Percentiles rank a stretch among this genome's conserved stretches.
These are phyloP conservation scores for Trichoderma reesei DNA, from an alignment of 495 filamentous ascomycete genomes.

Conservation along the genomic window DNA sequence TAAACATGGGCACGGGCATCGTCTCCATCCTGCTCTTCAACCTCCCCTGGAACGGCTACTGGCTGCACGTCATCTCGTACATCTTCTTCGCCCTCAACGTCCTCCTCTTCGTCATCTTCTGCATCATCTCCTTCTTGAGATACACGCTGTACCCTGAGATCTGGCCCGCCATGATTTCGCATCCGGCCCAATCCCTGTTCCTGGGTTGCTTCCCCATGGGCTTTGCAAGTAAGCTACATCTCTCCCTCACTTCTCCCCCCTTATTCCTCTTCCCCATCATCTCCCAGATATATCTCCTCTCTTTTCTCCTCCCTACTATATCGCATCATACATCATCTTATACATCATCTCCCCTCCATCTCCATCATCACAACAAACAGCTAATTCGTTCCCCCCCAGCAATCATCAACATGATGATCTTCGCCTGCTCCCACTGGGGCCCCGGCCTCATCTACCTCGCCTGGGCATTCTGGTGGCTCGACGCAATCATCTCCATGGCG, in stretches of 20 bases:
- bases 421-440: constrained; percentile 15
- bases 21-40: constrained; percentile 50
- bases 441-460: constrained; percentile 20
- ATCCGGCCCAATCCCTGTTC: constrained; percentile 52
- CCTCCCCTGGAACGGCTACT: constrained; percentile 44
- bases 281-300: background rate
- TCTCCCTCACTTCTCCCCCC: too few species aligned
- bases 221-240: constrained; percentile 35
- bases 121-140: constrained; percentile 37
- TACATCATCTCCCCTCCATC: background rate
- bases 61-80: constrained; percentile 59
- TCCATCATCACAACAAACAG: background rate
- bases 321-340: too few species aligned
- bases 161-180: constrained; percentile 45
- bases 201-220: constrained; percentile 56
- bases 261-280: too few species aligned
- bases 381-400: constrained; percentile 7
- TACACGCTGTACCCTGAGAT: constrained; percentile 50
- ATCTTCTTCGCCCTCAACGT: constrained; percentile 25
- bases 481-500: constrained; percentile 40
- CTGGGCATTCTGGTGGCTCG: constrained; percentile 52
- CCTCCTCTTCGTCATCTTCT: constrained; percentile 12
- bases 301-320: background rate
- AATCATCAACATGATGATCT: constrained; percentile 19
- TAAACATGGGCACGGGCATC: constrained; percentile 59